Conservation (phyloP, 345 rosid species). For the Leavenworthia alabamica region DNA sequence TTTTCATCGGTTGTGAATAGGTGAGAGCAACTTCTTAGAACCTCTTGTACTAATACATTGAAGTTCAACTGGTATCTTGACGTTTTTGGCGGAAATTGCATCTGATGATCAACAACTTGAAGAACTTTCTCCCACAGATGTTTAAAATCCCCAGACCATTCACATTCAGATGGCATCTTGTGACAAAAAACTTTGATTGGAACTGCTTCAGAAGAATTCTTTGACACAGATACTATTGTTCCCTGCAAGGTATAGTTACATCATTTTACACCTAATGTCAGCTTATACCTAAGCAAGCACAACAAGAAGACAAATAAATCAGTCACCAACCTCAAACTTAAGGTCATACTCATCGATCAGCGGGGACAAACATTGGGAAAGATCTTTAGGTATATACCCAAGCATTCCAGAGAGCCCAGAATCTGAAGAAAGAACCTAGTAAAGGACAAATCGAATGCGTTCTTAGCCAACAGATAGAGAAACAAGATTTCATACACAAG, state of each 20-base stretch:
- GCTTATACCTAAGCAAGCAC: not conserved
- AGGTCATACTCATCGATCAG: slow-evolving; percentile 49
- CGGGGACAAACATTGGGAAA: slow-evolving; percentile 66
- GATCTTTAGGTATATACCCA: slow-evolving; percentile 76
- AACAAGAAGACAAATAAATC: not conserved
- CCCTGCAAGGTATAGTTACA: slow-evolving; percentile 48
- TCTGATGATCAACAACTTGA: slow-evolving; percentile 44
- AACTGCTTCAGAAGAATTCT: slow-evolving; percentile 47
- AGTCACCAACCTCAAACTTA: slow-evolving; percentile 56
- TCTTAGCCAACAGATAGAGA: not conserved
- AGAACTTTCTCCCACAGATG: slow-evolving; percentile 53
- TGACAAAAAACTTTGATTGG: slow-evolving; percentile 51
- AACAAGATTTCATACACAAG: not conserved
- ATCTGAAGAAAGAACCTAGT: slow-evolving; percentile 60
- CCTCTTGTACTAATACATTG: slow-evolving; percentile 56
- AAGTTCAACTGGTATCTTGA: slow-evolving; percentile 72
- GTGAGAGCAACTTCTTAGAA: slow-evolving; percentile 47
- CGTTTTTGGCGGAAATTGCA: slow-evolving; percentile 37
- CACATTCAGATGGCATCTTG: slow-evolving; percentile 24
- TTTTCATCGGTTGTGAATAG: slow-evolving; percentile 65
- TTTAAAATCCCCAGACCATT: slow-evolving; percentile 34
- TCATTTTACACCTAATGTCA: not conserved
- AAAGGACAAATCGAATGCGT: not conserved
- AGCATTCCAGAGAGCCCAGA: slow-evolving; percentile 41
- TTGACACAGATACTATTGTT: slow-evolving; percentile 48